Evolutionary conservation across 148 eudicot genomes (phyloP).

Genomic region (Rhododendron ovatum): DNA sequence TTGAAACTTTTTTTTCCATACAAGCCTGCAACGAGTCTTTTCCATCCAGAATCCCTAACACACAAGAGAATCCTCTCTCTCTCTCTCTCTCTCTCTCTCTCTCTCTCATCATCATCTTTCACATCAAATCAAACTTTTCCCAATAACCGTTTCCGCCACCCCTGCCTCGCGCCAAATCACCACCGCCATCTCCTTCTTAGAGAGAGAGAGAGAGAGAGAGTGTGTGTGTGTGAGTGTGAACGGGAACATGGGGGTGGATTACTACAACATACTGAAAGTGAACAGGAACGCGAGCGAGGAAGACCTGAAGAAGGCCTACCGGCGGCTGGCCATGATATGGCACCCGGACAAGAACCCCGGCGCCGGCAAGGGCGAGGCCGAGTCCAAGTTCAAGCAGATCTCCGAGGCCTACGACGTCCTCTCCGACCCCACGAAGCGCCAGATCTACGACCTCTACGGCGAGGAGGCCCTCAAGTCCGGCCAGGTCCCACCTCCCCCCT

Average conservation of each 20-base stretch:
- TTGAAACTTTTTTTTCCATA: too few relatives aligned
- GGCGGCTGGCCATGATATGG: constrained; percentile 77
- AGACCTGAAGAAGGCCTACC: constrained; percentile 69
- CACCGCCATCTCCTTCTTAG: too few relatives aligned
- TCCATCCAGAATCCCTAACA: background rate
- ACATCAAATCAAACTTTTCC: background rate
- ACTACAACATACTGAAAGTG: constrained; percentile 79
- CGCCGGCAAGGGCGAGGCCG: constrained; percentile 53
- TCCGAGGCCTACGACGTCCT: constrained; percentile 92
- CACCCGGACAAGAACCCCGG: constrained; percentile 69
- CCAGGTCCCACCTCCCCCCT: constrained; percentile 63
- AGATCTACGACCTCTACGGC: constrained; percentile 89
- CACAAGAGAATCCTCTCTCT: background rate
- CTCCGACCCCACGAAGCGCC: constrained; percentile 80
- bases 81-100: too few relatives aligned
- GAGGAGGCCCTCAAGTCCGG: constrained; percentile 84
- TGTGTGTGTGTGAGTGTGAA: background rate
- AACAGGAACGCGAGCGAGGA: constrained; percentile 81
- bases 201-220: background rate
- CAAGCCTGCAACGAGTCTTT: too few relatives aligned
- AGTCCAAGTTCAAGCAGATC: constrained; percentile 81
- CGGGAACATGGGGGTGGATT: constrained; percentile 64
- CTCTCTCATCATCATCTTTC: background rate
- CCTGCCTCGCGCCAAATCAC: background rate
- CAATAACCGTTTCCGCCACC: background rate